Conservation (phyloP, 176 grass and related monocot species). For the Hyparrhenia diplandra region DNA sequence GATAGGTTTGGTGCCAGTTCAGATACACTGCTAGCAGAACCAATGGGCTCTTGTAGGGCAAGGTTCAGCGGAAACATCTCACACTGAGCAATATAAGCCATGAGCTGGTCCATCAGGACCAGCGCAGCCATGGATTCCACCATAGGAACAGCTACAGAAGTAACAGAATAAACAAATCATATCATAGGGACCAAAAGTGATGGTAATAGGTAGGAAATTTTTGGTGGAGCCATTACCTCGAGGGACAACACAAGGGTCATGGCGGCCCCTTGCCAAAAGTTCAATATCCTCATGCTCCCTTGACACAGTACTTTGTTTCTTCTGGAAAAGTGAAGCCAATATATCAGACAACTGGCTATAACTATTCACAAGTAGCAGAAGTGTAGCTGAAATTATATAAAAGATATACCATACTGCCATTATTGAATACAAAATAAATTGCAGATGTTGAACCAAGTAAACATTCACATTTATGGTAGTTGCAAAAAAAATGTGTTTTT, state of each 20-base stretch:
- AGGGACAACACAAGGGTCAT: constrained; percentile 95
- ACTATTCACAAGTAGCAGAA: constrained; percentile 6
- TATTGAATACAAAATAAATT: not conserved
- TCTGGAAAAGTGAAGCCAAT: constrained; percentile 57
- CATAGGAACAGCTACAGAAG: constrained; percentile 80
- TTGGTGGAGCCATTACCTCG: constrained; percentile 48
- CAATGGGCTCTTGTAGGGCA: constrained; percentile 59
- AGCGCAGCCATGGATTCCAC: constrained; percentile 87
- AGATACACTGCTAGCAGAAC: constrained; percentile 28
- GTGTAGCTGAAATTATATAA: not conserved
- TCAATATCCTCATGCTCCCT: constrained; percentile 81
- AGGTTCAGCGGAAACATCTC: constrained; percentile 75
- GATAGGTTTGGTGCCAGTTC: constrained; percentile 40
- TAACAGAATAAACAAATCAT: constrained; percentile 14
- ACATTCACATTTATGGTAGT: not conserved
- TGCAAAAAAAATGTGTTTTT: not conserved
- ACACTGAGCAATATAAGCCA: constrained; percentile 77
- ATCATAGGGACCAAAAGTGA: constrained; percentile 18
- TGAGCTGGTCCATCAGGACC: constrained; percentile 89
- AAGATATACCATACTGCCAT: not conserved
- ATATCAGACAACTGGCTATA: constrained; percentile 28
- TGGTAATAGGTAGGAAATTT: not conserved
- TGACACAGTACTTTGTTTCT: constrained; percentile 83
- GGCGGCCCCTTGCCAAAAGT: constrained; percentile 81
- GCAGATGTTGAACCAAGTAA: not conserved